Evolutionary conservation across 345 rosid genomes (phyloP).

Genomic region (Passiflora organensis): DNA sequence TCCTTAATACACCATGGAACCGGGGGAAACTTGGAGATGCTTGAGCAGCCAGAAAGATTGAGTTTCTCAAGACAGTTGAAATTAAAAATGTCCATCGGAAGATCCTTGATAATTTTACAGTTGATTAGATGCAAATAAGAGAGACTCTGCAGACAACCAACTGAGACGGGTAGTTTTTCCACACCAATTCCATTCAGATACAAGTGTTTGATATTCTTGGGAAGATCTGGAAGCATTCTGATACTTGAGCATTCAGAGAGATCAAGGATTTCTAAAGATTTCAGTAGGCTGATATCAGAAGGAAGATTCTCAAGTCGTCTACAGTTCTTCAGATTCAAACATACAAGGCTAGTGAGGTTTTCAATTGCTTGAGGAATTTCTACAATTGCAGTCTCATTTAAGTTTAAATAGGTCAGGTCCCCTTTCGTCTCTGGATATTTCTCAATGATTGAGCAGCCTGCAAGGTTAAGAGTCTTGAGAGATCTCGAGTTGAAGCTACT

Average conservation of each 20-base stretch:
- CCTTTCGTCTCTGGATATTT: not conserved
- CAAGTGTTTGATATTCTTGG: not conserved
- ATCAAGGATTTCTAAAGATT: not conserved
- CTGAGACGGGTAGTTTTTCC: conserved; percentile 4
- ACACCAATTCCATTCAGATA: conserved; percentile 3
- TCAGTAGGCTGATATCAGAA: not conserved
- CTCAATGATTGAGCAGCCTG: conserved; percentile 8
- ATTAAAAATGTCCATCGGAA: not conserved
- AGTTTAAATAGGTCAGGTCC: conserved; percentile 3
- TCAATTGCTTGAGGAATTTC: conserved; percentile 9
- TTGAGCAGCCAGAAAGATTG: not conserved
- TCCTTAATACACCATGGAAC: not conserved
- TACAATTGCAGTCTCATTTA: too few species aligned
- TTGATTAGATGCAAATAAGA: conserved; percentile 1
- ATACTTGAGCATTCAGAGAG: too few species aligned
- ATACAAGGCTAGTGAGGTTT: not conserved
- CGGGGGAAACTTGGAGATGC: not conserved
- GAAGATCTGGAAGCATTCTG: too few species aligned
- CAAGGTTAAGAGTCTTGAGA: too few species aligned
- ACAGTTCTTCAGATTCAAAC: conserved; percentile 6
- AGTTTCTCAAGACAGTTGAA: not conserved
- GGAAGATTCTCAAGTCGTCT: conserved; percentile 1
- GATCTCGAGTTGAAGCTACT: too few species aligned
- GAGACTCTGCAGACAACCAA: not conserved
- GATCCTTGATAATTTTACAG: conserved; percentile 11